Percentiles rank a stretch among this genome's conserved stretches.
Evolutionary conservation across 2,329 filamentous ascomycete genomes (phyloP).

Genomic region (Pseudogymnoascus sp.): DNA sequence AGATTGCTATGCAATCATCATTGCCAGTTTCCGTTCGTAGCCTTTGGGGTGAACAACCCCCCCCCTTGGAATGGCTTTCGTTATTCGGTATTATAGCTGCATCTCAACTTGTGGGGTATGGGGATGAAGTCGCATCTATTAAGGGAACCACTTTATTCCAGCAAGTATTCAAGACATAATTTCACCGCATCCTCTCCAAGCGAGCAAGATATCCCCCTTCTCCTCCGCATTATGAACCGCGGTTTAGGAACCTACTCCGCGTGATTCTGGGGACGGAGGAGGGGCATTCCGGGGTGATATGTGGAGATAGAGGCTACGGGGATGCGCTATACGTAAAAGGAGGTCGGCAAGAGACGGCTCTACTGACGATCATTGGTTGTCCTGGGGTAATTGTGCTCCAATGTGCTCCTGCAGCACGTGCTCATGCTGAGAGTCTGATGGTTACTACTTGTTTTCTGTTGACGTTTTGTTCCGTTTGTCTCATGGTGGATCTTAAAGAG

Average conservation of each 20-base stretch:
- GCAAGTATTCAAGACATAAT: not conserved
- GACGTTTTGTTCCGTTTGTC: not conserved
- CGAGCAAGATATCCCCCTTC: not conserved
- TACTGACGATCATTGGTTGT: not conserved
- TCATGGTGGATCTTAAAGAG: not conserved
- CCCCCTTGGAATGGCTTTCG: not conserved
- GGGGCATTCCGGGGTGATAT: not conserved
- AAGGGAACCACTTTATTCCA: not conserved
- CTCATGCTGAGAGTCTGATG: not conserved
- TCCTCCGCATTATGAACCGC: not conserved
- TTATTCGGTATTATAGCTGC: not conserved
- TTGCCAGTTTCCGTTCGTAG: not conserved
- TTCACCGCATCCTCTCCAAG: not conserved
- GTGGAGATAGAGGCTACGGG: not conserved
- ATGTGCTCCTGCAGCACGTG: not conserved
- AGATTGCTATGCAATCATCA: not conserved
- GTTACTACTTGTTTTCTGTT: not conserved
- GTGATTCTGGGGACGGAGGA: not conserved
- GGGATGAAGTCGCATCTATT: not conserved
- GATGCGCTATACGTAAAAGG: not conserved
- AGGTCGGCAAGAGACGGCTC: not conserved
- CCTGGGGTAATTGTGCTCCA: not conserved
- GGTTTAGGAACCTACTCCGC: not conserved
- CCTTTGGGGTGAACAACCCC: too few species aligned
- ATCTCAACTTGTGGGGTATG: not conserved